These are phyloP conservation scores for Trebouxia gelatinosa DNA, from an alignment of 163 green algal genomes.

Conservation along the genomic window DNA sequence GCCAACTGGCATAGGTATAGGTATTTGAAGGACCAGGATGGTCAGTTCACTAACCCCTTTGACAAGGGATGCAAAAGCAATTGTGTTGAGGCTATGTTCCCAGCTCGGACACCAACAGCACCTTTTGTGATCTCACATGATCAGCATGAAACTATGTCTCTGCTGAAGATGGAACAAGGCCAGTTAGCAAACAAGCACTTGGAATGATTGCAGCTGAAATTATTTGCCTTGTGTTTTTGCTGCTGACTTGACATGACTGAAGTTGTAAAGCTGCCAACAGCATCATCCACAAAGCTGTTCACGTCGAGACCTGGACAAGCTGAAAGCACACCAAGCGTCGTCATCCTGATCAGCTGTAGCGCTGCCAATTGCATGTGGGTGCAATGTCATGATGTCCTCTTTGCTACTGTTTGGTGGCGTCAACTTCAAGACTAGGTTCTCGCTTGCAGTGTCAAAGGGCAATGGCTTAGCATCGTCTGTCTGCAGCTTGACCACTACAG, in stretches of 20 bases:
- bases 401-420: constrained; percentile 34
- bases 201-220: neutral
- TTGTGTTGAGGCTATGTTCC: constrained; percentile 43
- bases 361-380: neutral
- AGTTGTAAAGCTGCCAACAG: too few species aligned
- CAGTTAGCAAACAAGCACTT: constrained; percentile 19
- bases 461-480: constrained; percentile 68
- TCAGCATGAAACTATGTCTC: constrained; percentile 29
- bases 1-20: constrained; percentile 95
- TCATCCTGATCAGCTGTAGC: neutral
- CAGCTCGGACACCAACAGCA: constrained; percentile 15
- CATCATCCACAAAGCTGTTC: too few species aligned
- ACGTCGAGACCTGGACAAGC: too few species aligned
- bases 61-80: constrained; percentile 72
- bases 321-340: constrained; percentile 5
- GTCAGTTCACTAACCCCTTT: constrained; percentile 89
- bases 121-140: constrained; percentile 35
- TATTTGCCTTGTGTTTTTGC: neutral
- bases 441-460: constrained; percentile 39
- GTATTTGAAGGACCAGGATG: constrained; percentile 77
- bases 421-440: constrained; percentile 53
- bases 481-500: constrained; percentile 40
- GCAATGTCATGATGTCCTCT: constrained; percentile 5
- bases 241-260: too few species aligned
- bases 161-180: constrained; percentile 38